These are phyloP conservation scores for Mycena citricolor DNA, from an alignment of 1,284 basidiomycete species.

Conservation along the genomic window DNA sequence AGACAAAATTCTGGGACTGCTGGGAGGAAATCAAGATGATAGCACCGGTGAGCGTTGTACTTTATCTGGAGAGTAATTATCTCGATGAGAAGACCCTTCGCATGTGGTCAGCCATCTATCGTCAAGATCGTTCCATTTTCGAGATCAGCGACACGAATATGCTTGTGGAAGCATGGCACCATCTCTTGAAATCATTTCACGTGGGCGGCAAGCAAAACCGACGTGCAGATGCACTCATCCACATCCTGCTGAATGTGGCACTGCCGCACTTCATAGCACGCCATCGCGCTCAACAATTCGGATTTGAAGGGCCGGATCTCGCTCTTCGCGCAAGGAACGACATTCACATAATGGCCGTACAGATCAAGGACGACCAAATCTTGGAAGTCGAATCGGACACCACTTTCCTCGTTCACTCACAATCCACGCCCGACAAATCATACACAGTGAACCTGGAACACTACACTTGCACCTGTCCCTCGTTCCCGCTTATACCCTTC, in stretches of 20 bases:
- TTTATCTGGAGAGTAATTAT: conserved; percentile 20
- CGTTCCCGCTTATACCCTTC: conserved; percentile 14
- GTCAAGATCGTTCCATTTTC: conserved; percentile 21
- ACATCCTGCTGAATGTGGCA: conserved; percentile 13
- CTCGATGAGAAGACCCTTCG: conserved; percentile 9
- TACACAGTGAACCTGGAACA: conserved; percentile 15
- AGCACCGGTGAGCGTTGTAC: conserved; percentile 8
- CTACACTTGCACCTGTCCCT: conserved; percentile 12
- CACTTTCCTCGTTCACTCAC: neutral
- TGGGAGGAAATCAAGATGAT: conserved; percentile 17
- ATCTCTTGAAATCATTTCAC: conserved; percentile 23
- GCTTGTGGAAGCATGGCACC: conserved; percentile 32
- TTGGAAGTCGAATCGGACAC: neutral
- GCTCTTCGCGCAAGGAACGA: conserved; percentile 5
- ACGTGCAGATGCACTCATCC: conserved; percentile 21
- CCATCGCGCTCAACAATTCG: conserved; percentile 16
- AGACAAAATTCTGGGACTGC: conserved; percentile 16
- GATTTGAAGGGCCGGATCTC: conserved; percentile 23
- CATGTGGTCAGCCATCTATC: conserved; percentile 27
- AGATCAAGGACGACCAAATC: conserved; percentile 2
- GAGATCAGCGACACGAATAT: conserved; percentile 26
- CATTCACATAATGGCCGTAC: neutral
- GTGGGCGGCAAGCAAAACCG: conserved; percentile 26
- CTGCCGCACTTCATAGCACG: conserved; percentile 15
- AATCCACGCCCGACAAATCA: neutral